phyloP scores from a whole-genome alignment of 305 asterid genomes.

The Fraxinus albicans region DNA sequence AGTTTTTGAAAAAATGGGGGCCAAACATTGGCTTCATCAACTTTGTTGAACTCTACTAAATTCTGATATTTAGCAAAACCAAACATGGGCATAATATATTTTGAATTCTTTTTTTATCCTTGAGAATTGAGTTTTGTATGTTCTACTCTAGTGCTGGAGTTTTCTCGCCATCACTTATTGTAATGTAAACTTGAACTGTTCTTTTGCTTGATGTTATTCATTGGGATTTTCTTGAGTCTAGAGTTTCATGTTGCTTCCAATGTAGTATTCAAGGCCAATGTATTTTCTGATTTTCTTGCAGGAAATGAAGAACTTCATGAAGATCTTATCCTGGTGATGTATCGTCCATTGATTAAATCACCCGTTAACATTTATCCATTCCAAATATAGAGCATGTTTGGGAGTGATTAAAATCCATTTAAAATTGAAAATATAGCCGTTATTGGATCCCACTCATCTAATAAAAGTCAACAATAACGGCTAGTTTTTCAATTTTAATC shows the following conservation, averaged over 20 bases:
- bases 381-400: background rate
- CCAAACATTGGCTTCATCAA: too few relatives aligned
- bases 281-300: slow-evolving; percentile 40
- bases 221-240: background rate
- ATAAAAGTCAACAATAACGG: too few relatives aligned
- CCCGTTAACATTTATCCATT: slow-evolving; percentile 18
- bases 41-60: background rate
- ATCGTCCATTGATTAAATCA: slow-evolving; percentile 19
- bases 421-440: too few relatives aligned
- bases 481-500: too few relatives aligned
- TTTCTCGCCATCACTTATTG: slow-evolving; percentile 14
- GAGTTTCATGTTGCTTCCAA: slow-evolving; percentile 20
- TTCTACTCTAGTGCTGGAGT: slow-evolving; percentile 12
- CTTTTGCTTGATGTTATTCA: slow-evolving; percentile 15
- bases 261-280: slow-evolving; percentile 24
- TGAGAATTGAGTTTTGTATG: slow-evolving; percentile 12
- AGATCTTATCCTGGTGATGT: slow-evolving; percentile 68
- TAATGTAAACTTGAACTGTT: slow-evolving; percentile 18
- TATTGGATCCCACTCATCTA: too few relatives aligned
- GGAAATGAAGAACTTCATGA: slow-evolving; percentile 87
- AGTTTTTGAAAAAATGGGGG: too few relatives aligned
- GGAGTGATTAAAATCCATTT: too few relatives aligned
- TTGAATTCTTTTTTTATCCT: background rate
- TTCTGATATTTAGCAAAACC: background rate
- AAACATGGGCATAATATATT: background rate